Base-by-base conservation (phyloP, 2,329 filamentous ascomycete genomes). In the Fusarium haematococcum region DNA sequence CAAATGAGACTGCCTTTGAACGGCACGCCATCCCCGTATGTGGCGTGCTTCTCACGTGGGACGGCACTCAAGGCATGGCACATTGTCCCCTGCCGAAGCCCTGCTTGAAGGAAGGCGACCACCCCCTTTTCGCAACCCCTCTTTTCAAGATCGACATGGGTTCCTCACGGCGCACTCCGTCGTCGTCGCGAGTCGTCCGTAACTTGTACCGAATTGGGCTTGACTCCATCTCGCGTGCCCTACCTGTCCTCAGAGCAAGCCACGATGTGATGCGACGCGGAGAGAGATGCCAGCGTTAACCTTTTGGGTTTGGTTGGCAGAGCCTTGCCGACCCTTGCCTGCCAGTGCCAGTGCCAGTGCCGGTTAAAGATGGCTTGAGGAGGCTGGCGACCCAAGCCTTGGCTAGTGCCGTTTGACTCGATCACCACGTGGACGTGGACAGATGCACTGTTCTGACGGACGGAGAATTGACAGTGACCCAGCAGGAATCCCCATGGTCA, bases 1-100 rank as follows among this genome's bases (percentile, higher is more conserved):
- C 35, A 41, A 68, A 58, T 33, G 62, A 61, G 39, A 39, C 37
- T 57, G 45, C 56, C 63, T 64, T 41, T 9, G 45, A 41, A 56
- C 39, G 30, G 45, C 33, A 39, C 25, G 33, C 65, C 11, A 69
- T 68, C 65, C 70, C 59, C 64, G 64, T 48, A 43, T 35, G 63
- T 73, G 68, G 70, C 70, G 70, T 69, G 65, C 68, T 71, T 63
- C 65, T 74, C 69, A 70, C 62, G 68, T 70, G 56, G 60, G 23
- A 72, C 71, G 68, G 66, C 65, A 75, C 65, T 78, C 68, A 50
- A 48, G 56, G 65, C 43, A 48, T 59, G 41, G 41, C 27, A 48
- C 65, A 54, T 67, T 61, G 62, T 67, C 52, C 68, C 57, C 35
- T 58, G 25, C 66, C 58, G 50, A 65, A 59, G 63, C 65, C 45